Evolutionary conservation across 805 yeast species (phyloP).

Genomic region (Yarrowia bubula): DNA sequence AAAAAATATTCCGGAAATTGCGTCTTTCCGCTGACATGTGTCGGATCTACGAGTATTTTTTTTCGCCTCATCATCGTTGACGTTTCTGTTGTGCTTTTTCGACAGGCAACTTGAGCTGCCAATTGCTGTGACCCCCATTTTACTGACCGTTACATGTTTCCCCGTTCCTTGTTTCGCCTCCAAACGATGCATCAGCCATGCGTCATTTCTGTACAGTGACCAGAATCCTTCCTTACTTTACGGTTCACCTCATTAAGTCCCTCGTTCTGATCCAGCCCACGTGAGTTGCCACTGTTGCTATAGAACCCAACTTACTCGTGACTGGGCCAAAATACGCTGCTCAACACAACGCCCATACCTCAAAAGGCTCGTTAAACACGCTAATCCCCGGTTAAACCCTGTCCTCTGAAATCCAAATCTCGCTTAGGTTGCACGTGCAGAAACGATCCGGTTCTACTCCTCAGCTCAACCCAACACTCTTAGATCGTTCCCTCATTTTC

Average conservation of each 20-base stretch:
- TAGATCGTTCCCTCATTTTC: neutral
- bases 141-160: neutral
- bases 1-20: neutral
- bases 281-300: neutral
- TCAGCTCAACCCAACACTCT: constrained; percentile 2
- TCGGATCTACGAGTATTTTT: too few relatives aligned
- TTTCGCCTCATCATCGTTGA: too few relatives aligned
- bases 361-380: neutral
- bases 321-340: neutral
- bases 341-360: neutral
- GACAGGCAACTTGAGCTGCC: too few relatives aligned
- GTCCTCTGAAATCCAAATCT: constrained; percentile 3
- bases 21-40: neutral
- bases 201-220: constrained; percentile 13
- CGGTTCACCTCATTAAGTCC: neutral
- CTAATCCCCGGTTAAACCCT: constrained; percentile 6
- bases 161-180: neutral
- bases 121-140: too few relatives aligned
- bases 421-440: constrained; percentile 22
- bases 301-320: neutral
- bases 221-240: constrained; percentile 9
- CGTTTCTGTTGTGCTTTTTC: too few relatives aligned
- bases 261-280: neutral
- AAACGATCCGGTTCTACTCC: neutral
- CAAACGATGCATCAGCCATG: neutral